Evolutionary conservation across 441 rosid species (phyloP).

Genomic region (Corymbia calophylla): DNA sequence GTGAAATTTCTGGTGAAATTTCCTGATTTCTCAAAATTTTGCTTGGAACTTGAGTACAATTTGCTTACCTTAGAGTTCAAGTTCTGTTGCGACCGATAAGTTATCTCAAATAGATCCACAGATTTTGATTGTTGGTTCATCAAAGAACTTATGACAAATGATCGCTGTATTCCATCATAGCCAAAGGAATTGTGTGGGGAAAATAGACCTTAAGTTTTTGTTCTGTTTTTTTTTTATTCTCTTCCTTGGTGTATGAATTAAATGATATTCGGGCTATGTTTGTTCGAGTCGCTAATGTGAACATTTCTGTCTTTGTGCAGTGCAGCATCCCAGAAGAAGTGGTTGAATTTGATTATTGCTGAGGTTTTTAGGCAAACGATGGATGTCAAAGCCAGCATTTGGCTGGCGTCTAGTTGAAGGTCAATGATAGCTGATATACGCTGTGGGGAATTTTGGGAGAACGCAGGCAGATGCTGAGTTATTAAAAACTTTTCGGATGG

Average conservation of each 20-base stretch:
- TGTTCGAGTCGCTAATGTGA: neutral
- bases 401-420: no score
- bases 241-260: neutral
- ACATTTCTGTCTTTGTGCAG: neutral
- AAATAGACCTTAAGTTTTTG: neutral
- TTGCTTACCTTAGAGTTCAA: neutral
- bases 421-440: accelerated
- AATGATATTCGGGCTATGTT: accelerated
- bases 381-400: neutral
- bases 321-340: neutral
- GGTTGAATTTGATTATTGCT: neutral
- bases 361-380: neutral
- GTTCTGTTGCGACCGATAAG: no score
- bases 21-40: neutral
- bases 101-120: no score
- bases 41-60: neutral
- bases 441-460: neutral
- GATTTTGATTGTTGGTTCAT: neutral
- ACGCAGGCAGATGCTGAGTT: no score
- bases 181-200: neutral
- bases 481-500: no score
- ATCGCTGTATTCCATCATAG: neutral
- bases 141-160: neutral
- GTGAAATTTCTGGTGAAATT: neutral
- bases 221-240: no score